Evolutionary conservation across 805 yeast genomes (phyloP).

Genomic region (Yarrowia sp.): DNA sequence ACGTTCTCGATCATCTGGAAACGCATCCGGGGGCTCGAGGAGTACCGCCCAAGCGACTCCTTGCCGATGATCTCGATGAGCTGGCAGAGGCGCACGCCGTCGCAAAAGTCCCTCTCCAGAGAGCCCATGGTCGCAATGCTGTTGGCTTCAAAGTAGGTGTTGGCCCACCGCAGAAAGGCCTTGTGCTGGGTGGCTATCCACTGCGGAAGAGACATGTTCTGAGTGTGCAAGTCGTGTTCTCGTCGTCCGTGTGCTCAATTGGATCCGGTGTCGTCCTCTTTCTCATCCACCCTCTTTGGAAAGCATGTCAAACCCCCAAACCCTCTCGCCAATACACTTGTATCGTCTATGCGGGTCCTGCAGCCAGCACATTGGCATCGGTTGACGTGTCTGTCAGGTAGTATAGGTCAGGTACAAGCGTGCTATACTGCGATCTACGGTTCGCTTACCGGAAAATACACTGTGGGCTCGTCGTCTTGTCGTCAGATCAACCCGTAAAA

Average conservation of each 20-base stretch:
- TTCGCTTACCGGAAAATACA: no score
- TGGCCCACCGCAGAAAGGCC: conserved; percentile 43
- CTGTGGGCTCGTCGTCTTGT: no score
- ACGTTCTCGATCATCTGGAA: conserved; percentile 43
- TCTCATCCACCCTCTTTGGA: neutral
- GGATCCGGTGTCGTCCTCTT: neutral
- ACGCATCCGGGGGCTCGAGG: conserved; percentile 38
- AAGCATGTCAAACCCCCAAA: conserved; percentile 4
- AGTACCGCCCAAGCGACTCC: conserved; percentile 40
- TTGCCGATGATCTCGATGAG: conserved; percentile 41
- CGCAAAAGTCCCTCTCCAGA: conserved; percentile 36
- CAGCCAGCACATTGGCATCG: neutral
- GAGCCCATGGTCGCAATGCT: conserved; percentile 34
- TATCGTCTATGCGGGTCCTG: conserved; percentile 15
- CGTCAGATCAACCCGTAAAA: no score
- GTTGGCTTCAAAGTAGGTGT: conserved; percentile 38
- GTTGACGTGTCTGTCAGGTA: neutral
- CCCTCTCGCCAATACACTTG: neutral
- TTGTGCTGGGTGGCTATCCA: conserved; percentile 44
- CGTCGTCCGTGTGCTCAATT: no score
- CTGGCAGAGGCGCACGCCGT: conserved; percentile 42
- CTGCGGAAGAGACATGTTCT: conserved; percentile 36
- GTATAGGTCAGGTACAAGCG: no score
- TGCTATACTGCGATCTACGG: no score
- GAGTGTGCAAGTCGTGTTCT: no score